Evolutionary conservation across 1,139 yeast species (phyloP).

Genomic region (Groenewaldozyma sp.): DNA sequence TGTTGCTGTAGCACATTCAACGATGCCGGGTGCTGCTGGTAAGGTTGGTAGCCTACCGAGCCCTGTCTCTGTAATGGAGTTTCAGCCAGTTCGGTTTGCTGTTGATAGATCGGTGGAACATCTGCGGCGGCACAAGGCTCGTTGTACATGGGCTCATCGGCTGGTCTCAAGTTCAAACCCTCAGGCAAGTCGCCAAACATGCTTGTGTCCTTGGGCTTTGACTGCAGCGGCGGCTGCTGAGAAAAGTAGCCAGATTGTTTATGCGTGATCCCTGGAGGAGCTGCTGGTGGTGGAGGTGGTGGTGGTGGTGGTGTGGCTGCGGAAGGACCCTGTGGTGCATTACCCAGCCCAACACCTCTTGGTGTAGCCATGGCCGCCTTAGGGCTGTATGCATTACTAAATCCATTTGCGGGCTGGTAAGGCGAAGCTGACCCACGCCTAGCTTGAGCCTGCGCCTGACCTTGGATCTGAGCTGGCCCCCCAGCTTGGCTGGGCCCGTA

Average conservation of each 20-base stretch:
- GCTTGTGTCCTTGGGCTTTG: neutral
- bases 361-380: conserved; percentile 5
- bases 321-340: conserved; percentile 4
- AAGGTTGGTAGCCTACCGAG: neutral
- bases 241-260: neutral
- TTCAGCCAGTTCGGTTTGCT: neutral
- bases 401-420: conserved; percentile 6
- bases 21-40: conserved; percentile 7
- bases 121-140: no score
- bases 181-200: conserved; percentile 14
- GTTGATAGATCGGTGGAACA: neutral
- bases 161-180: no score
- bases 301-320: conserved; percentile 1
- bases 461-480: no score
- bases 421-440: conserved; percentile 3
- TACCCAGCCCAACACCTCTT: conserved; percentile 4
- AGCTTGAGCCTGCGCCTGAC: no score
- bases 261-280: neutral
- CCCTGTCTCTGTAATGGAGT: neutral
- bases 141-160: no score
- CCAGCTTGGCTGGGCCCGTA: neutral
- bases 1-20: conserved; percentile 9
- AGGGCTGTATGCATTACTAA: conserved; percentile 7
- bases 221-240: neutral
- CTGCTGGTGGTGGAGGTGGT: neutral